phyloP scores from a whole-genome alignment of 2,329 filamentous ascomycete species.

The Gyromitra esculenta region DNA sequence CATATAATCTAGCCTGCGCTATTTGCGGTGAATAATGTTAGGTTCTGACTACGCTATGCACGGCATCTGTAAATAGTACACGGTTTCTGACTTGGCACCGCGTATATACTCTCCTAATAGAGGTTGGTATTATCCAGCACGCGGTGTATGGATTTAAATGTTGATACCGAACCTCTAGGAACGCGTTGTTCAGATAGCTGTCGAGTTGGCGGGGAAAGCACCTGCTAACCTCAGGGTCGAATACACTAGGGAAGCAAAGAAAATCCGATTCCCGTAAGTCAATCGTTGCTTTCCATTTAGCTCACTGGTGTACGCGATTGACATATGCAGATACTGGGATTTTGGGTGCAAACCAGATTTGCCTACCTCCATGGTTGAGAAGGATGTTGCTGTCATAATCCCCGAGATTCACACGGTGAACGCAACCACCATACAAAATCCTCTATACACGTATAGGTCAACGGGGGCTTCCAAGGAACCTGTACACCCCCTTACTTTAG shows the following conservation, averaged over 20 bases:
- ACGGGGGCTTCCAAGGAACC: neutral
- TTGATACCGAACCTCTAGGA: slow-evolving; percentile 2
- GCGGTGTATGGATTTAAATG: neutral
- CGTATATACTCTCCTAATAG: slow-evolving; percentile 27
- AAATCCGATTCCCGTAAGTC: slow-evolving; percentile 19
- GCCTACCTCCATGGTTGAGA: neutral
- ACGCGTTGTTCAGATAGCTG: slow-evolving; percentile 20
- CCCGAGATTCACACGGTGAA: neutral
- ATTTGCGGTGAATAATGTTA: neutral
- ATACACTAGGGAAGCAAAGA: slow-evolving; percentile 2
- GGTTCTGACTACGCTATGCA: neutral
- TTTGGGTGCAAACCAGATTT: slow-evolving; percentile 6
- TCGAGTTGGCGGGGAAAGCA: neutral
- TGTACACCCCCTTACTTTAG: neutral
- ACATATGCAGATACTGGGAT: slow-evolving; percentile 33
- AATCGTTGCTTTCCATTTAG: neutral
- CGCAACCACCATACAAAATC: neutral
- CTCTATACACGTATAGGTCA: slow-evolving; percentile 26
- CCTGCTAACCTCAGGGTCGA: neutral
- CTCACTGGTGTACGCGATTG: neutral
- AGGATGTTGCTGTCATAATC: neutral
- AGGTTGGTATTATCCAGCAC: slow-evolving; percentile 5
- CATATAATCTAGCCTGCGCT: neutral
- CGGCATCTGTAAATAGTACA: slow-evolving; percentile 7
- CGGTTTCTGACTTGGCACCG: slow-evolving; percentile 41